These are phyloP conservation scores for Dothiorella sarmentorum DNA, from an alignment of 2,329 filamentous ascomycete species.

Conservation along the genomic window DNA sequence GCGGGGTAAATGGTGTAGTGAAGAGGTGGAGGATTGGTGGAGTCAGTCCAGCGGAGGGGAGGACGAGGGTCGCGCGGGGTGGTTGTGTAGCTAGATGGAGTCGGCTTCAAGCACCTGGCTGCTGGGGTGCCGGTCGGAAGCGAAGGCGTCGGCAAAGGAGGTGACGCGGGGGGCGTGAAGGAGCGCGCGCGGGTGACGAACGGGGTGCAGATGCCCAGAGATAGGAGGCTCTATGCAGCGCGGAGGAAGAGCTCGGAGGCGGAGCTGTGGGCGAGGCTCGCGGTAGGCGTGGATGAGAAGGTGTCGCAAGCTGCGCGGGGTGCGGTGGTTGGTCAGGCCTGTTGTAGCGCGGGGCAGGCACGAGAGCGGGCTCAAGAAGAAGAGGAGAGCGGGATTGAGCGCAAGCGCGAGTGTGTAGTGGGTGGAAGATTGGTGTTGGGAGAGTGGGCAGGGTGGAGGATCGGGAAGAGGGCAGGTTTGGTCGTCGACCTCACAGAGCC, in stretches of 20 bases:
- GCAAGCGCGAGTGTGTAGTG: background rate
- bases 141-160: slow-evolving; percentile 1
- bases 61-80: slow-evolving; percentile 2
- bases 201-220: background rate
- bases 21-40: background rate
- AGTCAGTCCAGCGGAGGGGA: background rate
- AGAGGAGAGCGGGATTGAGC: slow-evolving; percentile 6
- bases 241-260: background rate
- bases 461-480: background rate
- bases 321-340: background rate
- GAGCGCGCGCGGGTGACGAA: background rate
- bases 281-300: background rate
- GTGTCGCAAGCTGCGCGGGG: background rate
- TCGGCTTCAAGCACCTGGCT: slow-evolving; percentile 3
- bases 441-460: background rate
- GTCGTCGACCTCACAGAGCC: background rate
- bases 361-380: slow-evolving; percentile 5
- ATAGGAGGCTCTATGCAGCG: background rate
- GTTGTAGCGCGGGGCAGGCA: slow-evolving; percentile 4
- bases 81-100: slow-evolving; percentile 7
- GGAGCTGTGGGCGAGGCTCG: background rate
- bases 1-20: background rate
- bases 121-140: slow-evolving; percentile 3
- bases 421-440: background rate
- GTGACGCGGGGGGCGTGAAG: background rate